Base-by-base conservation (phyloP, 805 yeast species). In the Suhomyces faveliae region DNA sequence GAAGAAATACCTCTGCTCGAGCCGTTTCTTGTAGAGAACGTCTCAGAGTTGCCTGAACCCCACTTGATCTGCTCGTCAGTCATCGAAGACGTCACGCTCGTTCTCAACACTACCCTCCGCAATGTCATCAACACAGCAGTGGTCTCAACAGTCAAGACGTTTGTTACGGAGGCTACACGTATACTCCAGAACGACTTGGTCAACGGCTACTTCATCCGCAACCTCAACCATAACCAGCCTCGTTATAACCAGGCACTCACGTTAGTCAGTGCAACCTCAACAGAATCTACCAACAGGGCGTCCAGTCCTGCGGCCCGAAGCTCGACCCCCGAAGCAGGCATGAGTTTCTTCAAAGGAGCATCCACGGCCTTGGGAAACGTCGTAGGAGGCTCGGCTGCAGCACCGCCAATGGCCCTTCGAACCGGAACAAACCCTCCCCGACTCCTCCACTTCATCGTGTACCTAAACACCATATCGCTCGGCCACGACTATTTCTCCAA, bases 11-110 rank as follows among this genome's bases (percentile, higher is more conserved):
- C 35, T 3, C 22, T 48, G 3, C 27, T 53, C 45, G 40, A 46
- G 23, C 38, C 44, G 10, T 47, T 33, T 17, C 30, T 47, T 8
- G 11, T 11, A 10, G 21, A 40, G 21, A 15, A 19, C n/a, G 7
- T 3, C 2, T 35, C 23, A 6, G n/a, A n/a, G n/a, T 60, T 71
- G 27, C 17, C 20, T 8, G 81, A 84, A 2, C 83, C 79, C 35
- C 83, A 77, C 24, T 73, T 84, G 4, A 92, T 91, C 2, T 80
- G 86, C 4, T 81, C 95, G 0, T 89, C 97, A 0, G 83, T 89
- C 19, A 81, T 91, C 20, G 99, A 94, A 58, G 99, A 94, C 62
- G 70, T 88, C 27, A 78, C 89, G 22, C 73, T 89, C 56, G 81
- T 90, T 7, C 68, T 91, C 40, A 86, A 88, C 58, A 80, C 83